phyloP scores from a whole-genome alignment of 2,329 filamentous ascomycete genomes.

The Aspergillus sergii region DNA sequence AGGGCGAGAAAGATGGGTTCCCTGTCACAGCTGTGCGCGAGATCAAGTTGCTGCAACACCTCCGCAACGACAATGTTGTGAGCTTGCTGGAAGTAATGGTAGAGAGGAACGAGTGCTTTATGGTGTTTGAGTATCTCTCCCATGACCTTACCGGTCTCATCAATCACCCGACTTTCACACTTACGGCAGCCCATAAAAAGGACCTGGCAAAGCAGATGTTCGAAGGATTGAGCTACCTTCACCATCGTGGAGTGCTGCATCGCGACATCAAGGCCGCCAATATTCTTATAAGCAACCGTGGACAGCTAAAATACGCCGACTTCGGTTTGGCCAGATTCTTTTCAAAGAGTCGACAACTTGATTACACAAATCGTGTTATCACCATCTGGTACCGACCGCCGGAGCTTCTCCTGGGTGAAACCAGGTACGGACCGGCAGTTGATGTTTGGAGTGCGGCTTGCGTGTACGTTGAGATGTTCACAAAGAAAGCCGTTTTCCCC shows the following conservation, averaged over 20 bases:
- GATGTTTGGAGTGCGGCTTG: constrained; percentile 98
- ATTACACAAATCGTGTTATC: constrained; percentile 98
- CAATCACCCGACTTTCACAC: constrained; percentile 88
- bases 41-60: constrained; percentile 92
- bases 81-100: constrained; percentile 97
- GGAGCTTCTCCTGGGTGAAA: constrained; percentile 87
- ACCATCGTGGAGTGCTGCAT: constrained; percentile 89
- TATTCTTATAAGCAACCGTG: constrained; percentile 87
- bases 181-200: constrained; percentile 86
- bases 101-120: constrained; percentile 97
- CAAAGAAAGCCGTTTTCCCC: constrained; percentile 87
- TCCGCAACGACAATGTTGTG: constrained; percentile 86
- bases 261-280: constrained; percentile 98
- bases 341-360: constrained; percentile 84
- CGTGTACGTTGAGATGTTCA: constrained; percentile 96
- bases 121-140: constrained; percentile 98
- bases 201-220: constrained; percentile 92
- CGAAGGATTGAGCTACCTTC: constrained; percentile 89
- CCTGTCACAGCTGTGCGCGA: constrained; percentile 95
- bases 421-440: constrained; percentile 83
- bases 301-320: constrained; percentile 88
- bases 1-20: constrained; percentile 98
- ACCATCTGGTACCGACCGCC: constrained; percentile 97
- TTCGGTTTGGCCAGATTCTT: constrained; percentile 97
- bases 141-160: constrained; percentile 94